Evolutionary conservation across 2,329 filamentous ascomycete genomes (phyloP), one percentile per base, ranked within the genome.

Genomic region (Aspergillus melleus): DNA sequence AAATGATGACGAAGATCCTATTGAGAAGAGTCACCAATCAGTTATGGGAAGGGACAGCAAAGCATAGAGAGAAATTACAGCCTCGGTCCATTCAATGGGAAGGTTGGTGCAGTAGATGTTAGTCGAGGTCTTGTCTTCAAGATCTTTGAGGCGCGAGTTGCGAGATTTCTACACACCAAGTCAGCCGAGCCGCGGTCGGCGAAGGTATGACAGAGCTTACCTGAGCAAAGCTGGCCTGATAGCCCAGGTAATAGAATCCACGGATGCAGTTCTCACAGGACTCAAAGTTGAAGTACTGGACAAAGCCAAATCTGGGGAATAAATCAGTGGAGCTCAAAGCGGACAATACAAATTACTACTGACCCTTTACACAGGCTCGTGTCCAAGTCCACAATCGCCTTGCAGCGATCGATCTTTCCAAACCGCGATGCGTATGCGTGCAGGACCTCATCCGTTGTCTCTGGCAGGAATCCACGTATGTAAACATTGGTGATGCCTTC

Each of bases 91-190:
- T 64, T 88, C 87, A 78, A 94, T 93, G 39, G 95, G 95, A 49
- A 99, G 85, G 77, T 98, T 99, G 29, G 96, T 99, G 64, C 98
- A 93, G 77, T 99, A 99, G 64, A 99, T 86, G 74, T 99, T 99
- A 65, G 95, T 98, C 51, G 96, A 98, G 47, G 78, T 72, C 55
- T 90, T 90, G 71, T 99, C 94, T 58, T 93, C 90, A 72, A 98
- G 91, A 50, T 95, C 94, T 84, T 99, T 98, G 70, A 99, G 90
- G 68, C 96, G 92, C 67, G 93, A 93, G 77, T 99, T 99, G 80
- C 98, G 97, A 20, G 94, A 98, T 81, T 98, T 95, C 90, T 96
- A 60, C 12, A 11, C 63, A 11, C 63, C n/a, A 54, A 68, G 64
- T 77, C 54, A 77, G 67, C 20, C 5, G 22, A 19, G 29, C 20